Base-by-base conservation (phyloP, 441 rosid species). In the Macaranga tanarius region DNA sequence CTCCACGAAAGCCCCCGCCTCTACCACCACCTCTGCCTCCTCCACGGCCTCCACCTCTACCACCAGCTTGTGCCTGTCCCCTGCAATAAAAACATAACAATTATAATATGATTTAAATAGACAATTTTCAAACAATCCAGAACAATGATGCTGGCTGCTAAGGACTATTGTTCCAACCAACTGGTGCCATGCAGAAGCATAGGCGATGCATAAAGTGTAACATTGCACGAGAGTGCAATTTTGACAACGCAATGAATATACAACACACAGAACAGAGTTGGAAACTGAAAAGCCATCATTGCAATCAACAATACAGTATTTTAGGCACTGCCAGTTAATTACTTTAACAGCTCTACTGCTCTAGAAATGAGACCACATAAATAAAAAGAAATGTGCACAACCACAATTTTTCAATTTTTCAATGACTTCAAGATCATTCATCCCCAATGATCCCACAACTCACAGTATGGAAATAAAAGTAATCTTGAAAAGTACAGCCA, bases 1-100 rank as follows among this genome's bases (percentile, higher is more conserved):
- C 85, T 42, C 92, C 88, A 59, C 88, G 79, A 31, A 25, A 12
- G 17, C 85, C 79, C 75, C 85, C 79, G 12, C 93, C 79, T 68
- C 93, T 78, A 20, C 83, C 77, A 26, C 87, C 85, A 19, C 95
- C 86, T 51, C 93, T 76, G 22, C 92, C 89, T 17, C 92, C 91
- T 44, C 96, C 90, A 6, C 87, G 77, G 51, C 86, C 77, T 55
- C 91, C 87, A 63, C 96, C 86, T 73, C 92, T 80, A 45, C 60
- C 79, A 67, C 59, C 79, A 65, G 75, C 77, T 73, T 67, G 78
- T 69, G 79, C 45, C 34, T 72, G 82, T 61, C 96, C 89, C 79
- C 95, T 89, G 85, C 69, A 76, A 58, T 50, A 75, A 51, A 1
- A 77, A 10, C 42, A 45, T 34, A 17, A 42, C n/a, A 59, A 63